A percentile compares a stretch with the other conserved stretches of the same genome.
These are phyloP conservation scores for Acacia confusa DNA, from an alignment of 306 rosid genomes.

Conservation along the genomic window DNA sequence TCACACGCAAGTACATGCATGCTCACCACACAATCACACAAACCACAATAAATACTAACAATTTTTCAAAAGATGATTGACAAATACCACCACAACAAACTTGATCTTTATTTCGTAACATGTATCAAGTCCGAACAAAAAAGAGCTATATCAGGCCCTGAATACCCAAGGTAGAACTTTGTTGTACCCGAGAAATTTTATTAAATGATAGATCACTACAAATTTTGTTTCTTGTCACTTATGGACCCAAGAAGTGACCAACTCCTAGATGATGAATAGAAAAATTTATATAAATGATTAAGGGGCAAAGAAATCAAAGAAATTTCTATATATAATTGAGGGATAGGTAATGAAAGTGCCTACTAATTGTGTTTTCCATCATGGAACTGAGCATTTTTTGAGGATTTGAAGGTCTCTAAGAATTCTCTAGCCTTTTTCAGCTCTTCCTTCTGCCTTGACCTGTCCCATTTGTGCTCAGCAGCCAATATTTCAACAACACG, in stretches of 20 bases:
- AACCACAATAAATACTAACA: no score
- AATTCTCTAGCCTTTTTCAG: conserved; percentile 60
- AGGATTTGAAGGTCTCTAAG: conserved; percentile 83
- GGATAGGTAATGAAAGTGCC: conserved; percentile 22
- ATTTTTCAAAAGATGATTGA: no score
- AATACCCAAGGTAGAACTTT: neutral
- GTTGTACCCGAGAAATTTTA: conserved; percentile 30
- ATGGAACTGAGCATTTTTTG: conserved; percentile 83
- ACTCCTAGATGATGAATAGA: neutral
- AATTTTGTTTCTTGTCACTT: neutral
- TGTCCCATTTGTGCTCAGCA: conserved; percentile 82
- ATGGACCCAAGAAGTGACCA: neutral
- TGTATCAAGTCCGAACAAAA: no score
- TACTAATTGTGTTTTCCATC: conserved; percentile 83
- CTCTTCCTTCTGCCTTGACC: conserved; percentile 72
- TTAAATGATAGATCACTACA: neutral
- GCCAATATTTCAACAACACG: conserved; percentile 87
- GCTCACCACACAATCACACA: no score
- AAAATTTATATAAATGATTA: neutral
- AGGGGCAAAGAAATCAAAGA: neutral
- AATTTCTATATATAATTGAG: neutral
- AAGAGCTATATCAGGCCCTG: no score
- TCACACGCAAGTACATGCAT: no score
- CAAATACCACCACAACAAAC: no score
- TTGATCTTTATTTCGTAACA: no score